Conservation (phyloP, 2,329 filamentous ascomycete genomes). For the Fusarium irregulare region DNA sequence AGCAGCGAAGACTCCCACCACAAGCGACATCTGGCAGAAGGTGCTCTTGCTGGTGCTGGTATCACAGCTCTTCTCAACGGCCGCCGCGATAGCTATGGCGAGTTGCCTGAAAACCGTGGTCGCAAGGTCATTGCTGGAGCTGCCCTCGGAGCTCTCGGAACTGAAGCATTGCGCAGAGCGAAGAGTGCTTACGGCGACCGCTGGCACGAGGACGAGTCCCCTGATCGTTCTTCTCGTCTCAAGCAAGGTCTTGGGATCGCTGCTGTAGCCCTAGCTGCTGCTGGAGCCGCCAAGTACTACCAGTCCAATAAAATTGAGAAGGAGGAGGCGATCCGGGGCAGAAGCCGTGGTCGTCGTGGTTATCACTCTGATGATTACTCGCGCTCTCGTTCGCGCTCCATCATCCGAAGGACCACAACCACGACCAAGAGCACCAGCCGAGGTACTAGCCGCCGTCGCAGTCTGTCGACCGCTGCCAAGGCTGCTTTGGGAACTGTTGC, state of each 20-base stretch:
- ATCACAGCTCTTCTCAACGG: constrained; percentile 68
- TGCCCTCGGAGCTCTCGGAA: constrained; percentile 71
- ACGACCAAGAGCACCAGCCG: constrained; percentile 53
- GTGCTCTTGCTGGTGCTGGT: constrained; percentile 72
- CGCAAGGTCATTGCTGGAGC: constrained; percentile 71
- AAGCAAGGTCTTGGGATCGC: constrained; percentile 72
- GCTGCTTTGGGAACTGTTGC: constrained; percentile 68
- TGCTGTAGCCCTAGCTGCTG: constrained; percentile 71
- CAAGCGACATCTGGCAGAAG: constrained; percentile 70
- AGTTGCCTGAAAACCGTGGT: constrained; percentile 63
- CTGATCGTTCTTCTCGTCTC: constrained; percentile 60
- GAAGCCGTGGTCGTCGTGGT: constrained; percentile 59
- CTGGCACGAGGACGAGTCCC: constrained; percentile 54
- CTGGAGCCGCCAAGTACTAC: constrained; percentile 73
- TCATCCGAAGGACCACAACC: constrained; percentile 49
- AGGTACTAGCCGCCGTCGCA: constrained; percentile 55
- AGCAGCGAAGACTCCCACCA: constrained; percentile 64
- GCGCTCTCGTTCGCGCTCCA: constrained; percentile 56
- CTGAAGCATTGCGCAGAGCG: constrained; percentile 69
- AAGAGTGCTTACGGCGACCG: constrained; percentile 70
- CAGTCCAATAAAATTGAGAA: constrained; percentile 69
- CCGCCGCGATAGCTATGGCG: constrained; percentile 63
- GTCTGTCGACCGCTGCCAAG: constrained; percentile 64
- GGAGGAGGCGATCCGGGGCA: constrained; percentile 68
- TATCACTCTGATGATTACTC: constrained; percentile 58